These are phyloP conservation scores for Reticulascus tulasneorum DNA, from an alignment of 2,329 filamentous ascomycete genomes.

Conservation along the genomic window DNA sequence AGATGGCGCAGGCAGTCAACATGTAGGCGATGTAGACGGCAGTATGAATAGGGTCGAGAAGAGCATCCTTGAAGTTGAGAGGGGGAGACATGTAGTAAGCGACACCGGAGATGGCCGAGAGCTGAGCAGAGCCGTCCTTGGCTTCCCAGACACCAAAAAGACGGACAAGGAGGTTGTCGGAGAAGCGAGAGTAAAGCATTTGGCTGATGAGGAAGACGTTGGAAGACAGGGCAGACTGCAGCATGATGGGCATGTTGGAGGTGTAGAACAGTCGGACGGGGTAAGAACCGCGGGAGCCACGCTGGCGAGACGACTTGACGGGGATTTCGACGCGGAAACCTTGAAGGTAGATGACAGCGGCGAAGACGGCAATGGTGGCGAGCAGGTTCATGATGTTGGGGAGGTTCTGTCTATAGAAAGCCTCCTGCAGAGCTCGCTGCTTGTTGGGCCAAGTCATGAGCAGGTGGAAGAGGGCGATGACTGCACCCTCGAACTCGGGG, in stretches of 20 bases:
- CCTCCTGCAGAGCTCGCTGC: conserved; percentile 95
- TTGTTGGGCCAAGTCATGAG: conserved; percentile 99
- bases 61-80: conserved; percentile 93
- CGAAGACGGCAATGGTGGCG: conserved; percentile 88
- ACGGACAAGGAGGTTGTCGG: conserved; percentile 95
- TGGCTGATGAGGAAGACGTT: conserved; percentile 99
- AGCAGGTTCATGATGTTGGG: conserved; percentile 99
- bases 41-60: conserved; percentile 95
- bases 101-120: conserved; percentile 87
- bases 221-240: conserved; percentile 96
- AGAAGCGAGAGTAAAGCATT: conserved; percentile 99
- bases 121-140: conserved; percentile 91
- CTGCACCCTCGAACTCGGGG: conserved; percentile 97
- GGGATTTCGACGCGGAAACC: conserved; percentile 99
- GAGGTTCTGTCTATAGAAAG: conserved; percentile 98
- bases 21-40: conserved; percentile 95
- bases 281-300: conserved; percentile 96
- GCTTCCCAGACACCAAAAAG: conserved; percentile 98
- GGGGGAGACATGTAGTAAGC: conserved; percentile 99
- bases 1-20: conserved; percentile 94
- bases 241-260: conserved; percentile 99
- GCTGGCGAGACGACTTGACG: conserved; percentile 98
- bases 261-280: conserved; percentile 99
- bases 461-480: conserved; percentile 96
- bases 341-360: conserved; percentile 97